phyloP scores from a whole-genome alignment of 202 grass and related monocot genomes.

The Setaria italica region DNA sequence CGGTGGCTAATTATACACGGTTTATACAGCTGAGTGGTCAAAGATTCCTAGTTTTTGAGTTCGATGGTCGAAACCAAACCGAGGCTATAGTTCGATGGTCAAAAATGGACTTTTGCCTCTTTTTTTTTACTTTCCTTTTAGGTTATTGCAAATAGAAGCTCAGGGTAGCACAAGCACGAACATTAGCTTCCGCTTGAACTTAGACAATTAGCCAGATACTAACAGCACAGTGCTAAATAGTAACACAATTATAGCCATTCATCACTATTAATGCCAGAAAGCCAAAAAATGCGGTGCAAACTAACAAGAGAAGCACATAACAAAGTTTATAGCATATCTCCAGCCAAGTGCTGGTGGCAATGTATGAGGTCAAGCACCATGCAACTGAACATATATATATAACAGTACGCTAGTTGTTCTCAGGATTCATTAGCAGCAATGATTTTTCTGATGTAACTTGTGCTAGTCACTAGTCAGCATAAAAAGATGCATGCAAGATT shows the following conservation, averaged over 20 bases:
- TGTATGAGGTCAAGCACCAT: background rate
- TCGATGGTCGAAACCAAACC: no score
- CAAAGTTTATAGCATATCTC: background rate
- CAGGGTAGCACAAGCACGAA: background rate
- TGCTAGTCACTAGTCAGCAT: background rate
- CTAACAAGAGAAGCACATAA: background rate
- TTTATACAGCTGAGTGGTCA: no score
- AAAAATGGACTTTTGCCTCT: no score
- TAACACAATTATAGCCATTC: background rate
- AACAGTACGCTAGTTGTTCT: background rate
- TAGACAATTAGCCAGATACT: background rate
- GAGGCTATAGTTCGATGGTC: no score
- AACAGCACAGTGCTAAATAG: background rate
- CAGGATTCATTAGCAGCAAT: background rate
- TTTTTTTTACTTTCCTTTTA: no score
- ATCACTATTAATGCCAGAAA: background rate
- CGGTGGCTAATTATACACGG: no score
- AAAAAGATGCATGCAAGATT: background rate
- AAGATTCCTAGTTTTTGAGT: no score
- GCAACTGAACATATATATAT: background rate
- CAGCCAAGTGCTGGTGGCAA: background rate
- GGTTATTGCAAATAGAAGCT: background rate
- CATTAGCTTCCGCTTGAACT: constrained; percentile 14
- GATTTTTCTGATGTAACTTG: background rate
- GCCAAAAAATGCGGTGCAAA: background rate